Base-by-base conservation (phyloP, 495 filamentous ascomycete species). In the Trichoderma gamsii region DNA sequence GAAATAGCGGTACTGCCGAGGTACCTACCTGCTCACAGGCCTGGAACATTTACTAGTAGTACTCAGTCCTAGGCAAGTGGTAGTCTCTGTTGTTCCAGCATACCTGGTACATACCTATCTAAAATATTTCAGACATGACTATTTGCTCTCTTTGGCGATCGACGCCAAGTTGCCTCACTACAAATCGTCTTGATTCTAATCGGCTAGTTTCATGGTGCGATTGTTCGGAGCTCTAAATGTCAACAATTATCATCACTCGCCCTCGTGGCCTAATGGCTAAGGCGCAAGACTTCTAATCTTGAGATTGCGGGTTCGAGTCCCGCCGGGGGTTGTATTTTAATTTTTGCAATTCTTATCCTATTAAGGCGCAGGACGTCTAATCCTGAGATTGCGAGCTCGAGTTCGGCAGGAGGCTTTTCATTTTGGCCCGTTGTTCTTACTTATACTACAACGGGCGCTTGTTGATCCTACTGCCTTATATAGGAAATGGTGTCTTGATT, bases 201-300 rank as follows among this genome's bases (percentile, higher is more conserved):
- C 16, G 49, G 4, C 7, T 21, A 4, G 49, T 5, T 52, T 52
- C n/a, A 52, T 52, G 21, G 21, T n/a, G 21, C 3, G 21, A 52
- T 0, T 3, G 4, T 21, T 21, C 16, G 2, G 7, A 4, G 49
- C 7, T 18, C n/a, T n/a, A n/a, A n/a, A 8, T 8, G 49, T 35
- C 32, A 6, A 3, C 32, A 35, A 35, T 6, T 35, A n/a, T 35
- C 49, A 21, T 1, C 49, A 21, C 16, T 5, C 21, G 49, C 49
- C 49, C 49, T 18, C 49, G 21, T 52, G 49, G 49, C 49, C 49
- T 52, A 52, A 52, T 52, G 49, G 49, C 21, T 52, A 52, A 52
- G 49, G 49, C 49, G 49, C 49, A 25, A 52, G 49, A 52, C 49
- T 52, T 52, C 49, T 52, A 52, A 52, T 52, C 49, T 52, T 52